Percentiles rank a stretch among this genome's conserved stretches.
These are phyloP conservation scores for Wickerhamiella dianesei DNA, from an alignment of 805 yeast genomes.

Conservation along the genomic window DNA sequence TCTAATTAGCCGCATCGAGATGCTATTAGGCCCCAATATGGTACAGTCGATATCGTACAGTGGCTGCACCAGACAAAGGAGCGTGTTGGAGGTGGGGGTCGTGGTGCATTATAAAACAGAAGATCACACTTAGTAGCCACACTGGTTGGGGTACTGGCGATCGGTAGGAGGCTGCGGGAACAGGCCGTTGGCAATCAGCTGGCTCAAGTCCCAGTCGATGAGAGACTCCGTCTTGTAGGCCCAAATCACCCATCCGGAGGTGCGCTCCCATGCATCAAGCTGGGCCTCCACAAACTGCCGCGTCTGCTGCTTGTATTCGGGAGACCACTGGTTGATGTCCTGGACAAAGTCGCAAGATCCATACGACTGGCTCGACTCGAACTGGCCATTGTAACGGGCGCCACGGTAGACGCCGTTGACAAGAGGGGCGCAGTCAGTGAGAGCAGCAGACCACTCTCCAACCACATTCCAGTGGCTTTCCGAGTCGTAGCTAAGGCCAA, in stretches of 20 bases:
- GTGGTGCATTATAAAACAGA: no score
- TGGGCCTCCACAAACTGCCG: constrained; percentile 79
- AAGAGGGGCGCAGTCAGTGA: constrained; percentile 85
- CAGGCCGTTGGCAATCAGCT: constrained; percentile 41
- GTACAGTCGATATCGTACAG: no score
- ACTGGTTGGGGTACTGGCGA: constrained; percentile 60
- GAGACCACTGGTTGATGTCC: constrained; percentile 42
- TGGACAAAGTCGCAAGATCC: constrained; percentile 50
- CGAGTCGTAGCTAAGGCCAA: constrained; percentile 31
- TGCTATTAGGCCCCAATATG: no score
- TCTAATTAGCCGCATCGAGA: no score
- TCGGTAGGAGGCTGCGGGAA: constrained; percentile 71
- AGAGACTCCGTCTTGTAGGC: constrained; percentile 77
- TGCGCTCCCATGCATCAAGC: constrained; percentile 63
- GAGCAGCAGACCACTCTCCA: constrained; percentile 88
- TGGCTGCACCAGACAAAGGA: no score
- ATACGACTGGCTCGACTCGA: constrained; percentile 29
- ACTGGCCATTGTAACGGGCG: constrained; percentile 63
- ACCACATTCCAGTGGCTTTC: constrained; percentile 63
- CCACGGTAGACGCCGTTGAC: constrained; percentile 77
- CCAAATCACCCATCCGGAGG: constrained; percentile 87
- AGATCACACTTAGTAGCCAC: constrained; percentile 33
- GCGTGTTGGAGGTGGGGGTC: no score
- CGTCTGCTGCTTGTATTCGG: constrained; percentile 39
- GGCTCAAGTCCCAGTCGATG: constrained; percentile 74